Base-by-base conservation (phyloP, 108 stramenopile genomes). In the Heterococcus sp. region DNA sequence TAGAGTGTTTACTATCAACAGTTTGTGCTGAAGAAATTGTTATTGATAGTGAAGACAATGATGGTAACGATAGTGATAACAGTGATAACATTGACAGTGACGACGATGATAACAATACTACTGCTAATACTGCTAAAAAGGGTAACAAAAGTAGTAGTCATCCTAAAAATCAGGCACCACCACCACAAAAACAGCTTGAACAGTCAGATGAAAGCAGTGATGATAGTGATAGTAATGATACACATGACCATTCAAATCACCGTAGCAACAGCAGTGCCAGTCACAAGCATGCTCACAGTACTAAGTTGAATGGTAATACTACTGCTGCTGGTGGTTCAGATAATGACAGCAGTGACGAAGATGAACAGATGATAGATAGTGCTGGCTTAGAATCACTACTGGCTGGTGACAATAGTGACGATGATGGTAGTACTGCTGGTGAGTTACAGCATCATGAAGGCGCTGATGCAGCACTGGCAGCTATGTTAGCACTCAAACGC, bases 391-490 rank as follows among this genome's bases (percentile, higher is more conserved):
- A 71, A 33, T 37, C 38, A 8, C 70, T 79, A 1, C 64, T 73
- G 38, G 2, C 1, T 26, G 78, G 79, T 38, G 29, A 30, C 76
- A 67, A 29, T 34, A 29, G 35, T 29, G 27, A 21, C 36, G 34
- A 26, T 11, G 70, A 63, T 37, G 77, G 46, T 21, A 21, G 46
- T 58, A 21, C 46, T 21, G 46, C 46, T 58, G 8, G 21, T 58
- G 46, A 58, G 14, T 58, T 21, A 58, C 71, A 39, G 71, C 79
- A 81, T 36, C 79, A 81, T 70, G 72, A 71, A 33, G 72, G 72
- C 38, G 79, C 79, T 1, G 79, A 81, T 66, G 36, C 27, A 31
- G 79, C 79, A 2, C 65, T 81, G 72, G 79, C 71, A 38, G 79
- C 71, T 3, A 33, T 81, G 30, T 33, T 81, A 1, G 46, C 38